A percentile compares a stretch with the other conserved stretches of the same genome.
Evolutionary conservation across 495 filamentous ascomycete genomes (phyloP).

Genomic region (Hypoxylon intermedium): DNA sequence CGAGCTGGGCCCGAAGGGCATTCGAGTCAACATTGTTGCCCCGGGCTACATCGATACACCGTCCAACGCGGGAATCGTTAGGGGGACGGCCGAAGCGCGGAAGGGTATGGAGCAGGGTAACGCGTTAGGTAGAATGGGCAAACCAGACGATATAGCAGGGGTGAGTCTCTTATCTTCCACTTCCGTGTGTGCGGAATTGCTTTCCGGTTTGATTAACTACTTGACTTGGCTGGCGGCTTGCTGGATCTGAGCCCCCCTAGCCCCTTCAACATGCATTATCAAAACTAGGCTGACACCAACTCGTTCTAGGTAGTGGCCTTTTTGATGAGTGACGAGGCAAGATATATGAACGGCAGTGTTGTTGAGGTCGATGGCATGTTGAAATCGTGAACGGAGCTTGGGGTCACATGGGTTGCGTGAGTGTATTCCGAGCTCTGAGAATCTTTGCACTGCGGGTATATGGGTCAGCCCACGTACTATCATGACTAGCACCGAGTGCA

Average conservation of each 20-base stretch:
- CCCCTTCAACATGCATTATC: not conserved
- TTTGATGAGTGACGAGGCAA: conserved; percentile 57
- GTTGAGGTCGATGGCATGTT: conserved; percentile 58
- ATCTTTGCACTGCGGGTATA: too few relatives aligned
- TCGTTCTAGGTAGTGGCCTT: conserved; percentile 49
- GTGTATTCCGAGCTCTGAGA: too few relatives aligned
- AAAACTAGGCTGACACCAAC: not conserved
- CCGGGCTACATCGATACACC: conserved; percentile 54
- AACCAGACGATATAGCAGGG: conserved; percentile 60
- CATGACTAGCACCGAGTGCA: too few relatives aligned
- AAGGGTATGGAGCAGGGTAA: conserved; percentile 48
- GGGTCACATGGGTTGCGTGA: too few relatives aligned
- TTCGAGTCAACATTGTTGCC: conserved; percentile 62
- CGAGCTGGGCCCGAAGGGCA: conserved; percentile 59
- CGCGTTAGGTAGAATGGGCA: conserved; percentile 59
- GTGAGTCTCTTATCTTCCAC: conserved; percentile 36
- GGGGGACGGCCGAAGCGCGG: conserved; percentile 42
- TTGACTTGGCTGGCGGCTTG: too few relatives aligned
- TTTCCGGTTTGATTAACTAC: too few relatives aligned
- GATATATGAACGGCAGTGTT: conserved; percentile 63
- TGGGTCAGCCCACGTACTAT: too few relatives aligned
- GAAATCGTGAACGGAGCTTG: conserved; percentile 13
- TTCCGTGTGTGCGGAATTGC: too few relatives aligned
- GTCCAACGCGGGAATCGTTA: conserved; percentile 32
- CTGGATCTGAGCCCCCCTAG: too few relatives aligned